A percentile compares a stretch with the other conserved stretches of the same genome.
phyloP scores from a whole-genome alignment of 257 asterid genomes.

The Nicotiana noctiflora region DNA sequence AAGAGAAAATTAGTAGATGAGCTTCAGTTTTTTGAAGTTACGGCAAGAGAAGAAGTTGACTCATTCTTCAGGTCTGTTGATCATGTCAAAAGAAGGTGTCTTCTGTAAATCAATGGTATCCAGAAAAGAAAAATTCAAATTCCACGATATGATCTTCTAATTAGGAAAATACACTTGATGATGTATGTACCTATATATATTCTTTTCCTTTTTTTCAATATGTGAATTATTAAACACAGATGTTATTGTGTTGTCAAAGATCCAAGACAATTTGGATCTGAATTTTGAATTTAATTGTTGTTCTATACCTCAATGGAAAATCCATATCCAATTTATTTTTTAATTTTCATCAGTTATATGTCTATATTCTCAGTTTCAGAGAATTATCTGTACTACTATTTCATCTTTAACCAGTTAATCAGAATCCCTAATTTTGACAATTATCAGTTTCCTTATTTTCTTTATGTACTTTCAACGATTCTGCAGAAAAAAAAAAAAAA shows the following conservation, averaged over 20 bases:
- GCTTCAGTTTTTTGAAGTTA: conserved; percentile 35
- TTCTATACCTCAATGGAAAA: no score
- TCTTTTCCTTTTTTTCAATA: not conserved
- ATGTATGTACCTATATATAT: not conserved
- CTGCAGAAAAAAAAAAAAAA: no score
- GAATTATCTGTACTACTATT: not conserved
- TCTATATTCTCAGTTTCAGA: not conserved
- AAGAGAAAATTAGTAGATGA: conserved; percentile 36
- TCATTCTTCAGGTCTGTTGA: conserved; percentile 33
- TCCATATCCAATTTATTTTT: no score
- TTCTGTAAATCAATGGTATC: conserved; percentile 3
- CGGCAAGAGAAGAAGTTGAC: conserved; percentile 35
- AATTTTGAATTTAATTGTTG: not conserved
- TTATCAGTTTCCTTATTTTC: not conserved
- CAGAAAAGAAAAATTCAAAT: no score
- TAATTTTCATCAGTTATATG: no score
- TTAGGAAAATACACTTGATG: not conserved
- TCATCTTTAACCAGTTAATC: not conserved
- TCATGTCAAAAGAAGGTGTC: conserved; percentile 31
- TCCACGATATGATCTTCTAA: no score
- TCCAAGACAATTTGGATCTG: conserved; percentile 9
- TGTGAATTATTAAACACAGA: conserved; percentile 2
- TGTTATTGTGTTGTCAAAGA: not conserved
- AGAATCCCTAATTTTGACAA: not conserved
- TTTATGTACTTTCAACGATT: no score